Percentiles rank a stretch among this genome's conserved stretches.
phyloP scores from a whole-genome alignment of 208 protist genomes.

The Jaenimonas drosophilae region DNA sequence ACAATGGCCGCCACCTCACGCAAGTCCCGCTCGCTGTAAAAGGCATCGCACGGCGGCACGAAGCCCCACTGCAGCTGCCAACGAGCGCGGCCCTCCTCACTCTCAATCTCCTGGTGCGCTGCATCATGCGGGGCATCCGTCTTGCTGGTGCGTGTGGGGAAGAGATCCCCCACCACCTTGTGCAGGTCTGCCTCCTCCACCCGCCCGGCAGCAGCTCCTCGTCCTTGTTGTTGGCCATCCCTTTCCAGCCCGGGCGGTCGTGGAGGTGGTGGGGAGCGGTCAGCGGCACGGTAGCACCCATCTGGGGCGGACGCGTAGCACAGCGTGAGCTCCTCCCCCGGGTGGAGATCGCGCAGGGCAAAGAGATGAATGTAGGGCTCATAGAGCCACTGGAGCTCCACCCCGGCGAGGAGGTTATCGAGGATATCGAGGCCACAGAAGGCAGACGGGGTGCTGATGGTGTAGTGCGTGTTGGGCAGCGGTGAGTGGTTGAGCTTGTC shows the following conservation, averaged over 20 bases:
- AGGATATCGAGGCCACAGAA: slow-evolving; percentile 73
- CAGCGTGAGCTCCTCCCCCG: slow-evolving; percentile 65
- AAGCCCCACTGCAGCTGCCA: slow-evolving; percentile 83
- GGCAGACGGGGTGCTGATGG: slow-evolving; percentile 47
- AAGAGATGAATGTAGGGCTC: slow-evolving; percentile 75
- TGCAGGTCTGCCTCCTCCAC: too few species aligned
- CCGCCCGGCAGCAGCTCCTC: too few species aligned
- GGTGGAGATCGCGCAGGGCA: slow-evolving; percentile 47
- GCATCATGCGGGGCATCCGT: not conserved
- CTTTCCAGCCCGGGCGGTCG: slow-evolving; percentile 3
- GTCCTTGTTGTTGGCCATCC: too few species aligned
- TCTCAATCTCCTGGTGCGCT: slow-evolving; percentile 8
- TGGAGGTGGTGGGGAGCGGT: not conserved
- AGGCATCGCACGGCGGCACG: slow-evolving; percentile 40
- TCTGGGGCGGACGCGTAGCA: slow-evolving; percentile 54
- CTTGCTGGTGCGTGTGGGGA: too few species aligned
- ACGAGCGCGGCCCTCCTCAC: slow-evolving; percentile 35
- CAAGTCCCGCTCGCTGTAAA: slow-evolving; percentile 55
- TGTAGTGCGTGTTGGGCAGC: slow-evolving; percentile 75
- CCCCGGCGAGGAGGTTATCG: slow-evolving; percentile 83
- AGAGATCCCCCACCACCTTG: not conserved
- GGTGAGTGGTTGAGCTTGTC: slow-evolving; percentile 82
- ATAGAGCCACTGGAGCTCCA: slow-evolving; percentile 41
- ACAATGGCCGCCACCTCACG: slow-evolving; percentile 58
- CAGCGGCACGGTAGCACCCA: slow-evolving; percentile 7